Conservation (phyloP, 768 basidiomycete species). For the Fomitopsis pulvina region DNA sequence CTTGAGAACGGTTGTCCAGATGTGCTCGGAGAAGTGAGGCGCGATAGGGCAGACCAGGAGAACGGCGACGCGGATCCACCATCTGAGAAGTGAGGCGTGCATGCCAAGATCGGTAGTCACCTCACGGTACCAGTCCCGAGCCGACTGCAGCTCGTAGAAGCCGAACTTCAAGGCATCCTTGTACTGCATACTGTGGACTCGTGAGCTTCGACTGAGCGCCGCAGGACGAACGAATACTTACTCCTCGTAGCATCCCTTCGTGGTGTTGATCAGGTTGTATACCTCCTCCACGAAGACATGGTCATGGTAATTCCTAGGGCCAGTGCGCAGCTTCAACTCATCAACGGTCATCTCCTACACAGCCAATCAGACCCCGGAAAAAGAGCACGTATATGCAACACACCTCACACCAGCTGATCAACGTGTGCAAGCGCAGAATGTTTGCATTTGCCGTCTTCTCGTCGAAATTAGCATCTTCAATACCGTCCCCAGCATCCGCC, state of each 20-base stretch:
- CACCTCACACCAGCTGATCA: constrained; percentile 90
- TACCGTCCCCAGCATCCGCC: constrained; percentile 95
- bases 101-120: constrained; percentile 85
- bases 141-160: constrained; percentile 90
- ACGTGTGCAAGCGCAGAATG: constrained; percentile 86
- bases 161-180: constrained; percentile 94
- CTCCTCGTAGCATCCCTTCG: constrained; percentile 77
- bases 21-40: constrained; percentile 90
- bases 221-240: constrained; percentile 32
- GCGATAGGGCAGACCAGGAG: constrained; percentile 82
- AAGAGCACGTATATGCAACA: constrained; percentile 13
- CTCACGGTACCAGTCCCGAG: constrained; percentile 94
- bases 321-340: constrained; percentile 63
- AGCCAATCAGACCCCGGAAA: background rate
- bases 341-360: constrained; percentile 75
- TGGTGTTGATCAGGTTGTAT: constrained; percentile 75
- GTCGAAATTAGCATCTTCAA: constrained; percentile 99
- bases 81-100: constrained; percentile 81
- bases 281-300: constrained; percentile 87
- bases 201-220: background rate
- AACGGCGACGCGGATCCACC: constrained; percentile 80
- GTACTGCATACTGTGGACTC: constrained; percentile 70
- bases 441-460: constrained; percentile 97
- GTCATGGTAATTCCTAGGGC: constrained; percentile 79
- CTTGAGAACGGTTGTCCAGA: constrained; percentile 73